phyloP scores from a whole-genome alignment of 164 flowering plant species.

The Aristolochia contorta region DNA sequence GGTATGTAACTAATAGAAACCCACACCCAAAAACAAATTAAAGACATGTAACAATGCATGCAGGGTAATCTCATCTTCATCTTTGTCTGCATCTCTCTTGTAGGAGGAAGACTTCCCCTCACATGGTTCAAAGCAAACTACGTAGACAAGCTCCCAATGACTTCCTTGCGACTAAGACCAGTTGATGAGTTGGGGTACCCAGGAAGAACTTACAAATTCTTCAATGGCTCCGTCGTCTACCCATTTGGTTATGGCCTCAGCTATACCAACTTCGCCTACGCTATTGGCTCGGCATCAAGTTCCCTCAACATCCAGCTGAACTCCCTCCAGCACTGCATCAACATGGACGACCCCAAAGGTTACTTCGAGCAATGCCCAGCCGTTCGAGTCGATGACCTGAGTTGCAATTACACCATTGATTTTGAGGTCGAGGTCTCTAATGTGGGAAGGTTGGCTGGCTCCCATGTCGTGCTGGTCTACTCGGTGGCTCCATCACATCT shows the following conservation, averaged over 20 bases:
- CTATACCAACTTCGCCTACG: constrained; percentile 23
- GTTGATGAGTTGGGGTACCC: constrained; percentile 18
- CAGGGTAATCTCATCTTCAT: constrained; percentile 15
- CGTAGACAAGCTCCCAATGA: constrained; percentile 25
- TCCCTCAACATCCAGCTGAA: constrained; percentile 1
- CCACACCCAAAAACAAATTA: not conserved
- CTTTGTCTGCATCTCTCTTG: not conserved
- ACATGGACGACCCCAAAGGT: not conserved
- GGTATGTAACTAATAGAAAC: not conserved
- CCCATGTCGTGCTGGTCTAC: constrained; percentile 12
- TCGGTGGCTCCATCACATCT: constrained; percentile 11
- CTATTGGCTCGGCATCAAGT: constrained; percentile 3
- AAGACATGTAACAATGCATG: not conserved
- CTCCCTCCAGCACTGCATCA: constrained; percentile 9
- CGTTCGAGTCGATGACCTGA: constrained; percentile 8
- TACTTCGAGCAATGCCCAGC: constrained; percentile 13
- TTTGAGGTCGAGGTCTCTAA: constrained; percentile 15
- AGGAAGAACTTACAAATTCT: constrained; percentile 41
- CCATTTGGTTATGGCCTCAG: constrained; percentile 37
- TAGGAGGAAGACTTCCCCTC: constrained; percentile 36
- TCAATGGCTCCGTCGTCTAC: constrained; percentile 23
- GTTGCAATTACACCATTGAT: constrained; percentile 3
- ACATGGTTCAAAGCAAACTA: constrained; percentile 30
- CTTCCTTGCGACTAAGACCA: constrained; percentile 32
- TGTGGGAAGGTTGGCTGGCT: constrained; percentile 6